Percentiles rank a stretch among this genome's conserved stretches.
phyloP scores from a whole-genome alignment of 2,329 filamentous ascomycete species.

The Verticillium klebahnii region DNA sequence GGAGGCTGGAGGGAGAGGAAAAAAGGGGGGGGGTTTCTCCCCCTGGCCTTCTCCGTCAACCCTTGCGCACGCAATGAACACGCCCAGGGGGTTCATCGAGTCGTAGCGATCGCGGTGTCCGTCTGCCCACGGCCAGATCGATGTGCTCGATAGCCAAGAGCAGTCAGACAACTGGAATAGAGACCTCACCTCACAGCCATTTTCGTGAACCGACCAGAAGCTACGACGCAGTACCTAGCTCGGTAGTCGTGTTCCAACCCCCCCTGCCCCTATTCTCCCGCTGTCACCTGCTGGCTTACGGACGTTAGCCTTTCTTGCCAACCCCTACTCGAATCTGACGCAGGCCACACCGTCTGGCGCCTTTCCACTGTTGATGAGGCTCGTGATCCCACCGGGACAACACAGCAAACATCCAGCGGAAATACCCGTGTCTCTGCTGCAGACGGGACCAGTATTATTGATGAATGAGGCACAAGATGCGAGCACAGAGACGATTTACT shows the following conservation, averaged over 20 bases:
- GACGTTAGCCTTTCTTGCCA: neutral
- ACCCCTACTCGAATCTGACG: neutral
- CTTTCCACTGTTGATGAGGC: too few species aligned
- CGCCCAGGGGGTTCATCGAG: neutral
- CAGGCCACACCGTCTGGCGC: too few species aligned
- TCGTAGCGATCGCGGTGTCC: neutral
- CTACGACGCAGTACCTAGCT: too few species aligned
- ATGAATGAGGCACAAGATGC: neutral
- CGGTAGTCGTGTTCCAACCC: too few species aligned
- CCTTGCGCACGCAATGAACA: neutral
- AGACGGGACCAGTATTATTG: neutral
- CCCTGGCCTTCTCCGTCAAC: neutral
- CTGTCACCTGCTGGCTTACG: neutral
- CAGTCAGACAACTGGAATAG: neutral
- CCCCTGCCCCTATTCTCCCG: neutral
- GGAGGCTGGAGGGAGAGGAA: too few species aligned
- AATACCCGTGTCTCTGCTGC: neutral
- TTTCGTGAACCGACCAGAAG: neutral
- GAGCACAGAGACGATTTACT: neutral
- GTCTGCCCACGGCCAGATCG: neutral
- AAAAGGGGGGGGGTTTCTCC: neutral
- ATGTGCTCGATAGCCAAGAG: neutral
- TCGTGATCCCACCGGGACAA: neutral
- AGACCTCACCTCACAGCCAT: neutral
- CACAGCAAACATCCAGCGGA: neutral